phyloP scores from a whole-genome alignment of 2,329 filamentous ascomycete genomes.

The Hymenoscyphus albidus region DNA sequence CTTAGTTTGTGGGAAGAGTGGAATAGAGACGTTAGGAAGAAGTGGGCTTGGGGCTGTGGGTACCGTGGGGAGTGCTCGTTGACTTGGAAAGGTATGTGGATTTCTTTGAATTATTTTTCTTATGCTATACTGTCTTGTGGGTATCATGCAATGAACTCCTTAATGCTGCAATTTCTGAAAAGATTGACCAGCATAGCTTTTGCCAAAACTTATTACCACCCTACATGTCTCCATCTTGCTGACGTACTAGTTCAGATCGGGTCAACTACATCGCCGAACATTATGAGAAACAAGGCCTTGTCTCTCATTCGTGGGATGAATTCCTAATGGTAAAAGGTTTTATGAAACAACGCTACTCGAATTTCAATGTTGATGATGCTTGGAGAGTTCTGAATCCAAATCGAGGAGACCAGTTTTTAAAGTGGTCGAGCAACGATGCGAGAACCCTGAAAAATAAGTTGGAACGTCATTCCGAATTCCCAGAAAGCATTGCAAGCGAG shows the following conservation, averaged over 20 bases:
- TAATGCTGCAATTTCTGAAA: background rate
- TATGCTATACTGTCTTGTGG: background rate
- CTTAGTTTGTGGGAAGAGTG: constrained; percentile 20
- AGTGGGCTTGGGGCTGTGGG: constrained; percentile 28
- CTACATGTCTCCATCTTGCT: background rate
- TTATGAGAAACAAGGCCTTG: constrained; percentile 22
- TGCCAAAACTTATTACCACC: background rate
- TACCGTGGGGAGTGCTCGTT: constrained; percentile 23
- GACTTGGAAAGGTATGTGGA: constrained; percentile 25
- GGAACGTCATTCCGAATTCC: constrained; percentile 19
- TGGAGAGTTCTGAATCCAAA: constrained; percentile 17
- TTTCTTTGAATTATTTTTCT: constrained; percentile 1
- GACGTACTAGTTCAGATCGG: constrained; percentile 13
- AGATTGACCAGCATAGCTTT: background rate
- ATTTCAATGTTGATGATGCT: constrained; percentile 19
- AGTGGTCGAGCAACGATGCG: constrained; percentile 21
- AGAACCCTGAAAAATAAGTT: constrained; percentile 19
- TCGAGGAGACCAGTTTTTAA: constrained; percentile 15
- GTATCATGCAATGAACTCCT: background rate
- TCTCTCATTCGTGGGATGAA: constrained; percentile 18
- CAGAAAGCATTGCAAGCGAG: constrained; percentile 14
- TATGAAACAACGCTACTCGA: constrained; percentile 20
- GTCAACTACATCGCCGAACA: constrained; percentile 26
- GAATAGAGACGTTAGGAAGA: constrained; percentile 19
- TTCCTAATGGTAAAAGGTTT: constrained; percentile 26